Evolutionary conservation across 352 stramenopile species (phyloP), one percentile per base, ranked within the genome.

Genomic region (Globisporangium polare): DNA sequence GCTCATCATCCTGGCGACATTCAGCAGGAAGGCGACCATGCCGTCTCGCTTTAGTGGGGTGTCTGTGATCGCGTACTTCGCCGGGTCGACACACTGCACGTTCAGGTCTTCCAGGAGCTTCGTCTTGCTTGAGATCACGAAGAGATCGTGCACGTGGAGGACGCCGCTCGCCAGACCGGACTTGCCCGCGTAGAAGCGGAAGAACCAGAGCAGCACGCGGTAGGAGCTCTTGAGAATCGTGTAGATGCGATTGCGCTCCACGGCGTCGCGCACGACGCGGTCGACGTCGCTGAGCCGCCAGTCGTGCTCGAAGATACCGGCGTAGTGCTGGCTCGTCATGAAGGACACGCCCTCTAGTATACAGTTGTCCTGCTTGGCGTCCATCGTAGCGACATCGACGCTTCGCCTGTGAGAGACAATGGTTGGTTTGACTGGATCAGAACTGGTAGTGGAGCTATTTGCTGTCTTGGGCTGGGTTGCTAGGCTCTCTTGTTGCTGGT

Each of bases 41-140:
- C 53, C 60, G 3, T 89, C 78, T 5, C 82, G 78, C 6, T 66
- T 73, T 15, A 89, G 41, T 0, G 79, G 73, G 6, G 70, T 62
- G 43, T 89, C 76, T 0, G 64, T 74, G 54, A 89, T 53, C 24
- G 73, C 82, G 20, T 75, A 85, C 63, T 74, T 73, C 17, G 50
- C 33, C 3, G 74, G 54, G 43, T 91, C 82, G 1, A 85, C 68
- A 26, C 65, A 77, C 45, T 65, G 67, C 4, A 91, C 69, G 53
- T 81, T 89, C 41, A 91, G 66, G 27, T 86, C 80, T 43, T 89
- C 78, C 2, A 91, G 62, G n/a, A 89, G 52, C 24, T 67, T 71
- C n/a, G 74, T 13, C 33, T 71, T 73, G 62, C 71, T 83, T 20
- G 77, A 69, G 45, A 88, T 66, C 43, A 85, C 74, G 49, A 81